Evolutionary conservation across 1,139 yeast genomes (phyloP), one percentile per base, ranked within the genome.

Genomic region (Magnusiomyces tetraspermus): DNA sequence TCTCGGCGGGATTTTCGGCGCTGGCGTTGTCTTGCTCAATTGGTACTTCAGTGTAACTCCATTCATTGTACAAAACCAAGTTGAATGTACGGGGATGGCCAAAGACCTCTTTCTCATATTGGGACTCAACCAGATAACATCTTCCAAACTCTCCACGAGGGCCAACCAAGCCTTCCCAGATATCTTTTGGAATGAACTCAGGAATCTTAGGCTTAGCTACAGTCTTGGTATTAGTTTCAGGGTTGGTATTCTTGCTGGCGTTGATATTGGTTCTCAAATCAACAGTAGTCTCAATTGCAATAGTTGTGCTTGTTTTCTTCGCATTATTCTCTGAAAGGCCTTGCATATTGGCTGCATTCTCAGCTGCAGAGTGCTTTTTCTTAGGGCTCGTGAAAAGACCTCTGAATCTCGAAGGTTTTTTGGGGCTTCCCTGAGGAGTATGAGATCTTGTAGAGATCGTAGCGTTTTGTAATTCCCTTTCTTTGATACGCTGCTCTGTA

Each of bases 101-200:
- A 22, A 76, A 79, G 48, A 85, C 73, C 43, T 75, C 75, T n/a
- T 73, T 68, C 61, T 83, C 84, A 60, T 79, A 78, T 57, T 81
- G 81, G 37, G 78, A 76, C 60, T 87, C 80, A 50, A 77, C 78
- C 53, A 90, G 73, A 60, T 83, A 82, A 55, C 89, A 79, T 58
- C 94, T 77, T 2, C 88, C 95, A 72, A 87, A 89, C 47, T 95
- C 87, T 1, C 97, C 97, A 63, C 85, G 90, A 42, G 74, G 75
- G 1, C 96, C 96, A 58, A 85, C 74, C 54, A 77, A 71, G 36
- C 62, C 61, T 21, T 62, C 60, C 72, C 72, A 69, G 1, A 62
- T 53, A 46, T 67, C 68, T 26, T 26, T 31, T 41, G 48, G 37
- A n/a, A 17, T 38, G 43, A 17, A 38, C 23, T 38, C 43, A 19